Base-by-base conservation (phyloP, 1,139 yeast species). In the Taphrina confusa region DNA sequence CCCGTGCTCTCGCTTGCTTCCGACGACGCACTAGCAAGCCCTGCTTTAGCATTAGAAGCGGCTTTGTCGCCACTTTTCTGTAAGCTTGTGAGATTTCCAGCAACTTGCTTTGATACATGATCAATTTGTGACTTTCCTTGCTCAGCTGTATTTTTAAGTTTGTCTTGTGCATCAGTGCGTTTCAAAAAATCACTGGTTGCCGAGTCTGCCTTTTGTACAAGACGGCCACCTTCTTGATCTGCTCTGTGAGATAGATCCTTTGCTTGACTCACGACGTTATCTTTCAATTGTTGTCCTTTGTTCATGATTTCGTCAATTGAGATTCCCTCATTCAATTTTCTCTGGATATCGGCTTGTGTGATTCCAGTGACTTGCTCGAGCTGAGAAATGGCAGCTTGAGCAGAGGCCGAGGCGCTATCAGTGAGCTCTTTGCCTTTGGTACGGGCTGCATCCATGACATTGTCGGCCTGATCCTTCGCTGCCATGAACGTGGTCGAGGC, bases 311-410 rank as follows among this genome's bases (percentile, higher is more conserved):
- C 51, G 22, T 54, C 58, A 12, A 54, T 30, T 3, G 50, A 31
- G 3, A 46, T 44, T 11, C 58, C 58, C 16, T 54, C 40, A 14
- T 54, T 45, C 20, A 54, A 51, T 22, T 36, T 30, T 4, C 20
- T 16, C 25, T 44, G 30, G 27, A 54, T 31, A 14, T 54, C 58
- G 9, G 44, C 25, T 14, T 37, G 51, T n/a, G 30, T 25, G 28
- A 54, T 44, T 6, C 58, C 58, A 9, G 58, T 54, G 18, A 23
- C 20, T 20, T 54, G 31, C 18, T 54, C 58, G 39, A 54, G 36
- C 20, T 54, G 45, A 12, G 51, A 44, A 44, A 54, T 34, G n/a
- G 58, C 58, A 12, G 31, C 51, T 6, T 54, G 36, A 1, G 36
- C 51, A 18, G 40, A 23, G n/a, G 23, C 22, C 12, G 27, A 20